Percentiles rank a stretch among this genome's conserved stretches.
Conservation (phyloP, 176 grass and related monocot genomes). For the Alopecurus myosuroides region DNA sequence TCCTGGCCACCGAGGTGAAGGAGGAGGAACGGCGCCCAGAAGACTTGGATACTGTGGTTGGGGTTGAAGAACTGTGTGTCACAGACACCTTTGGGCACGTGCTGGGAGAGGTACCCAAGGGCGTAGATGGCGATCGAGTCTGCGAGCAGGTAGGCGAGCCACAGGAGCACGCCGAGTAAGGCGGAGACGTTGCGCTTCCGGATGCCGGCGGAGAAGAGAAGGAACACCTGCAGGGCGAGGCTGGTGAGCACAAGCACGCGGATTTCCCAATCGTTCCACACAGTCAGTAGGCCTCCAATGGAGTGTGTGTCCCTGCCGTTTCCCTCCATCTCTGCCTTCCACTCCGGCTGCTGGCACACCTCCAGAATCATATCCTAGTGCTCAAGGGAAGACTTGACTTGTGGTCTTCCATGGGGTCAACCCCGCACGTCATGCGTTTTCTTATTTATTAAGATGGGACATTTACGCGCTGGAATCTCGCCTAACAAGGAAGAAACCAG, state of each 20-base stretch:
- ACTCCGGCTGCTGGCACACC: background rate
- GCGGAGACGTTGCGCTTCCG: conserved; percentile 41
- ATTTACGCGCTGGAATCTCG: background rate
- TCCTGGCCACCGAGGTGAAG: conserved; percentile 43
- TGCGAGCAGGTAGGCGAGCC: conserved; percentile 45
- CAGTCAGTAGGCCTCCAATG: background rate
- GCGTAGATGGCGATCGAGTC: conserved; percentile 44
- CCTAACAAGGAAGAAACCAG: background rate
- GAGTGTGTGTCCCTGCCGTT: background rate
- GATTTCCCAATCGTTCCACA: conserved; percentile 42
- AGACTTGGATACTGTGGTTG: conserved; percentile 32
- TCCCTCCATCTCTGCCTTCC: background rate
- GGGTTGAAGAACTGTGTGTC: background rate
- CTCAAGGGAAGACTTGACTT: background rate
- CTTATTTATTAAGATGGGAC: background rate
- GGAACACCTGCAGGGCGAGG: conserved; percentile 44
- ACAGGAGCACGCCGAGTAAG: conserved; percentile 26
- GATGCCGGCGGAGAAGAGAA: conserved; percentile 38
- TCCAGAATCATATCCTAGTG: background rate
- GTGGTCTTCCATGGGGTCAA: background rate
- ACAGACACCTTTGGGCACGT: background rate
- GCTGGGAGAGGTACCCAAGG: conserved; percentile 38
- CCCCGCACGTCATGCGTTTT: background rate
- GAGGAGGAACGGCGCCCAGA: conserved; percentile 38
- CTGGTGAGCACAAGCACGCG: conserved; percentile 37